Percentiles rank a stretch among this genome's conserved stretches.
phyloP scores from a whole-genome alignment of 371 early-diverging fungal species.

The Mucor ambiguus region DNA sequence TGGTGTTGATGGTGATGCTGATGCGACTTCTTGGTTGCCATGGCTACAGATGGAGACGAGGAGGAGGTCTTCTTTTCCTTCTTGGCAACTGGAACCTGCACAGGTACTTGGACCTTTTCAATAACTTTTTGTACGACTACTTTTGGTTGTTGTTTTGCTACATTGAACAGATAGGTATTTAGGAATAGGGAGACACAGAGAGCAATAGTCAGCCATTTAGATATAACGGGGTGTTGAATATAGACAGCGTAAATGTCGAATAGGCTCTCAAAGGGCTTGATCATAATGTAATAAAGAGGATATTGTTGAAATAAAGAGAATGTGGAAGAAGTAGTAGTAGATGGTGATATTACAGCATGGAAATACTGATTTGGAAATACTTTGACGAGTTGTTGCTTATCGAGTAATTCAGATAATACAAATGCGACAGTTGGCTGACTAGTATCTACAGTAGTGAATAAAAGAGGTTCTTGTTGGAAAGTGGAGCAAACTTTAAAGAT shows the following conservation, averaged over 20 bases:
- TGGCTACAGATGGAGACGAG: not conserved
- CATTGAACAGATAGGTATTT: conserved; percentile 65
- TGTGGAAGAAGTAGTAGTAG: not conserved
- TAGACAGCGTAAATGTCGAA: conserved; percentile 47
- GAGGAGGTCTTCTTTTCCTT: not conserved
- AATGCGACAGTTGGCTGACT: not conserved
- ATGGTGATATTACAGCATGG: not conserved
- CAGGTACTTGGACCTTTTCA: conserved; percentile 13
- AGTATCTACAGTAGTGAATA: not conserved
- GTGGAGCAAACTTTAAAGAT: conserved; percentile 3
- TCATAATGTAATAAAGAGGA: not conserved
- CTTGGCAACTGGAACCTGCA: not conserved
- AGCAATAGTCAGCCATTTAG: conserved; percentile 56
- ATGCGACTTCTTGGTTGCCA: not conserved
- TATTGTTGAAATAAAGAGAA: not conserved
- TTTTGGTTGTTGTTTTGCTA: conserved; percentile 37
- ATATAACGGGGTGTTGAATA: conserved; percentile 65
- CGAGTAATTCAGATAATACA: not conserved
- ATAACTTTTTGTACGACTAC: conserved; percentile 3
- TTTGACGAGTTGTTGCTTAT: not conserved
- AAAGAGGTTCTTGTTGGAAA: conserved; percentile 3
- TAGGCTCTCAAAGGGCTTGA: not conserved
- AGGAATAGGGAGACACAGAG: conserved; percentile 60
- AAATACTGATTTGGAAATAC: not conserved
- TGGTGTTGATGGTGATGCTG: not conserved